Evolutionary conservation across 805 yeast species (phyloP).

Genomic region (Saccharomycopsis sp.): DNA sequence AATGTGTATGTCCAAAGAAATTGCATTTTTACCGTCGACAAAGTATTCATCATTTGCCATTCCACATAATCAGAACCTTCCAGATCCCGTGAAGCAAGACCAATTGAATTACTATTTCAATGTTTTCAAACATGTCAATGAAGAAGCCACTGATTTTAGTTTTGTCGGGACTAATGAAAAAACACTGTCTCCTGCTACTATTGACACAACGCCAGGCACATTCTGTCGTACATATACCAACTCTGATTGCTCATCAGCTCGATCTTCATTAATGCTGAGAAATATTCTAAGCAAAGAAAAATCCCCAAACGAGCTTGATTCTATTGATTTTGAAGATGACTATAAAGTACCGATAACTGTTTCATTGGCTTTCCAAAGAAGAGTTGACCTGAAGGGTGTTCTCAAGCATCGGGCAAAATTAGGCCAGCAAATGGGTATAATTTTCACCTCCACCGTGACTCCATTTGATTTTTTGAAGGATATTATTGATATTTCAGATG

Average conservation of each 20-base stretch:
- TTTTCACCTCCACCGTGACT: slow-evolving; percentile 5
- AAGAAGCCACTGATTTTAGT: not conserved
- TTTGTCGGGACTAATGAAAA: not conserved
- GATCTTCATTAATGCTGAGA: slow-evolving; percentile 5
- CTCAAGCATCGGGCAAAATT: slow-evolving; percentile 10
- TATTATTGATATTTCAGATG: slow-evolving; percentile 7
- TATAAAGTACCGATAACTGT: slow-evolving; percentile 8
- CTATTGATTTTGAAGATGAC: not conserved
- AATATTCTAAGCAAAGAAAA: not conserved
- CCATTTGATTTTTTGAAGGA: slow-evolving; percentile 17
- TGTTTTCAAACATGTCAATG: not conserved
- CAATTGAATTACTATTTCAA: slow-evolving; percentile 10
- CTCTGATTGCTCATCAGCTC: not conserved
- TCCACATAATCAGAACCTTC: slow-evolving; percentile 1
- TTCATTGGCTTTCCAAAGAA: slow-evolving; percentile 8
- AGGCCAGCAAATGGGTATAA: slow-evolving; percentile 12
- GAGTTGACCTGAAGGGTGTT: slow-evolving; percentile 13
- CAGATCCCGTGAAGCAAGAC: not conserved
- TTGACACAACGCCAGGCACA: not conserved
- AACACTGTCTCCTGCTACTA: not conserved
- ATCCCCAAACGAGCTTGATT: not conserved
- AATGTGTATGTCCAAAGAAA: not conserved
- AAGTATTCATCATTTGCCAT: slow-evolving; percentile 5
- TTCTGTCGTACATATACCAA: not conserved
- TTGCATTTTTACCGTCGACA: slow-evolving; percentile 7